These are phyloP conservation scores for Pseudogymnoascus sp. DNA, from an alignment of 2,329 filamentous ascomycete species.

Conservation along the genomic window DNA sequence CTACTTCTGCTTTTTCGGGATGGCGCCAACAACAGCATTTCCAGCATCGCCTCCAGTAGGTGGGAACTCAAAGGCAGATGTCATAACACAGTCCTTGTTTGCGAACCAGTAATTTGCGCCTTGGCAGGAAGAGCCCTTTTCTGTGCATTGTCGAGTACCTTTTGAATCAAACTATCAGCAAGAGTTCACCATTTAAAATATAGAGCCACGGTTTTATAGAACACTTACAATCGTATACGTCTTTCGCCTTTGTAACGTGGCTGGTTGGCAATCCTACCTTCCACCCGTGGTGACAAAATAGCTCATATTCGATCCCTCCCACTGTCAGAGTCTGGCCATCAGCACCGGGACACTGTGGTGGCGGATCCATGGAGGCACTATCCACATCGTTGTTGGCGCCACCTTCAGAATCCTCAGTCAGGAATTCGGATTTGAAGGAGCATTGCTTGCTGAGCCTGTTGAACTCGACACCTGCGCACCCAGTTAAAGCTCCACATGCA, in stretches of 20 bases:
- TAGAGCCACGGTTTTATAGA: not conserved
- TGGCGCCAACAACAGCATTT: not conserved
- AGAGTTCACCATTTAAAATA: not conserved
- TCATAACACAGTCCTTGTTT: not conserved
- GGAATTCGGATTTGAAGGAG: not conserved
- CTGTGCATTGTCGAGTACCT: not conserved
- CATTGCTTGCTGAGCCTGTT: not conserved
- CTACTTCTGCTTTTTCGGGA: not conserved
- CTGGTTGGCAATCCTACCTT: not conserved
- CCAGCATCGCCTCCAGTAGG: not conserved
- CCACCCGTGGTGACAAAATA: not conserved
- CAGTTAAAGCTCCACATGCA: not conserved
- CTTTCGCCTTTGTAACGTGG: not conserved
- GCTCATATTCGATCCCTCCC: not conserved
- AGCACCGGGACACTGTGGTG: not conserved
- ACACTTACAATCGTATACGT: not conserved
- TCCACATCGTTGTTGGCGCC: not conserved
- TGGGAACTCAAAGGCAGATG: not conserved
- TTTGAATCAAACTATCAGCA: not conserved
- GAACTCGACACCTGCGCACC: not conserved
- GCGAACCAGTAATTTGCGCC: not conserved
- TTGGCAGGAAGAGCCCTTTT: not conserved
- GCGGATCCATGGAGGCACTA: not conserved
- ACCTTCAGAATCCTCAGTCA: not conserved
- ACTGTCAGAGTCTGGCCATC: not conserved